Percentiles rank a stretch among this genome's conserved stretches.
phyloP scores from a whole-genome alignment of 2,329 filamentous ascomycete species.

The Fusarium siculi region DNA sequence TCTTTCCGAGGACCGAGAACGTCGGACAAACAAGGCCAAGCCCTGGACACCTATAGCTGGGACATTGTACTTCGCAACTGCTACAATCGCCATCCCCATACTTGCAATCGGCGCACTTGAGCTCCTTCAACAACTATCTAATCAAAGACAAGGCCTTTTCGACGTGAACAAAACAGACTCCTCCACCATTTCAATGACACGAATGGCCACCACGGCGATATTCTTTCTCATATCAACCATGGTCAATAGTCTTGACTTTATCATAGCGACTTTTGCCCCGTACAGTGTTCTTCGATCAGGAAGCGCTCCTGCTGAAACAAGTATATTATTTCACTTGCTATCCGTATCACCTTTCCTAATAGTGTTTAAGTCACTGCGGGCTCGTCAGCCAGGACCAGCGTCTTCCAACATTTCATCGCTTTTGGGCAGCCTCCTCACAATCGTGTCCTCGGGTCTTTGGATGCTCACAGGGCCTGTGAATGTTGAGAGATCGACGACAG shows the following conservation, averaged over 20 bases:
- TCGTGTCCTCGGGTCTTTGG: background rate
- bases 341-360: background rate
- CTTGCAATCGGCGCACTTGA: background rate
- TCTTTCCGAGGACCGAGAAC: fast-evolving
- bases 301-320: background rate
- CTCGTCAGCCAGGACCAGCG: background rate
- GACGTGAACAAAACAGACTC: background rate
- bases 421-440: background rate
- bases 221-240: background rate
- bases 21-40: fast-evolving
- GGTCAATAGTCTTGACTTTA: background rate
- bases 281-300: background rate
- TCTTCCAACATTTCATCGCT: background rate
- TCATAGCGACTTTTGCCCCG: background rate
- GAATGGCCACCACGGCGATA: background rate
- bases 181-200: background rate
- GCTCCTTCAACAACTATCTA: fast-evolving
- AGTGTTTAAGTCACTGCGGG: background rate
- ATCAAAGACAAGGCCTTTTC: background rate
- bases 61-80: fast-evolving
- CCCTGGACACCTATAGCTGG: background rate
- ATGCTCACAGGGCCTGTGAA: background rate
- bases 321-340: background rate
- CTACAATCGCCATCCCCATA: fast-evolving
- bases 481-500: background rate